Evolutionary conservation across 352 stramenopile genomes (phyloP).

Genomic region (Phytophthora sp.): DNA sequence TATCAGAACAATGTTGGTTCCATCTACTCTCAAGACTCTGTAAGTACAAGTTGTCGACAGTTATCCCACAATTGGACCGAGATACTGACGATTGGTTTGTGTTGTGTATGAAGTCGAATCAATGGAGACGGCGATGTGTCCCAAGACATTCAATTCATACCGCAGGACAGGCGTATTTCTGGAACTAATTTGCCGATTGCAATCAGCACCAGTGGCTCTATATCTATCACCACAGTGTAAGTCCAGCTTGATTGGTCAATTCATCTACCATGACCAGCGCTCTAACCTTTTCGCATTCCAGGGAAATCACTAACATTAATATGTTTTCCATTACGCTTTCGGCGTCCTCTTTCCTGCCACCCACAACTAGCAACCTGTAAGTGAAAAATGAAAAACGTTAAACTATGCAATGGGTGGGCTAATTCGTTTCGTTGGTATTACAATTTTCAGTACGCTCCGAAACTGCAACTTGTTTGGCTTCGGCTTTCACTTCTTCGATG

Average conservation of each 20-base stretch:
- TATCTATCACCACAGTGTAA: slow-evolving; percentile 40
- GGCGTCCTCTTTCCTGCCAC: slow-evolving; percentile 33
- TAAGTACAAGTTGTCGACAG: slow-evolving; percentile 13
- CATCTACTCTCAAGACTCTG: slow-evolving; percentile 35
- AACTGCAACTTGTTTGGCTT: slow-evolving; percentile 52
- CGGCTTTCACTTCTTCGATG: slow-evolving; percentile 45
- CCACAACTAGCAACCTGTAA: slow-evolving; percentile 38
- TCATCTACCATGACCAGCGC: no score
- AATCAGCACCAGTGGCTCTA: slow-evolving; percentile 3
- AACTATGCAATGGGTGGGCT: background rate
- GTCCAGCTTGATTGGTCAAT: background rate
- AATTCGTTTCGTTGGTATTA: background rate
- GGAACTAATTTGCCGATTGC: slow-evolving; percentile 36
- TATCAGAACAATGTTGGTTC: slow-evolving; percentile 39
- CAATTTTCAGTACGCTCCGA: slow-evolving; percentile 37
- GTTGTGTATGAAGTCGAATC: slow-evolving; percentile 25
- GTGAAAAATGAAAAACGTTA: background rate
- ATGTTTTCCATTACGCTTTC: slow-evolving; percentile 39
- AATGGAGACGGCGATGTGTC: slow-evolving; percentile 26
- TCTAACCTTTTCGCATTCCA: slow-evolving; percentile 4
- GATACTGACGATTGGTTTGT: background rate
- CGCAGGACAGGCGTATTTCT: slow-evolving; percentile 32
- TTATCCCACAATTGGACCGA: background rate
- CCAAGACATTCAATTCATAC: slow-evolving; percentile 37
- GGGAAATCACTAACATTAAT: slow-evolving; percentile 45